Conservation (phyloP, 108 stramenopile species). For the Bacterosira constricta region DNA sequence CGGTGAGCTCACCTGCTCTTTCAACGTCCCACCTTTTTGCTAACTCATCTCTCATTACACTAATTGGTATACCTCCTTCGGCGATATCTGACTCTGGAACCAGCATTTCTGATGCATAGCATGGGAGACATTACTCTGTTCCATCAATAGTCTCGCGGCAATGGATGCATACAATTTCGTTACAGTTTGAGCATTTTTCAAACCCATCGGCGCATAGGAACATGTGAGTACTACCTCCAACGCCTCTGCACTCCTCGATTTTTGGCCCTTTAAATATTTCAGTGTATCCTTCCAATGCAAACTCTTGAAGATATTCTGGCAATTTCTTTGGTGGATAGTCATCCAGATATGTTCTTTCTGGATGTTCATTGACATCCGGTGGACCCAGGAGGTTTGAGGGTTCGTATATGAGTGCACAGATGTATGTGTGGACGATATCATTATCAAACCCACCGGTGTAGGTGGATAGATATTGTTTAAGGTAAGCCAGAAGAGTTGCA, state of each 20-base stretch:
- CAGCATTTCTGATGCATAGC: conserved; percentile 1
- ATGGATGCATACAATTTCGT: not conserved
- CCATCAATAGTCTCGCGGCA: not conserved
- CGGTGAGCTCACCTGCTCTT: not conserved
- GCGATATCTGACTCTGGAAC: not conserved
- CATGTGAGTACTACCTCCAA: not conserved
- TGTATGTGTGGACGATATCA: conserved; percentile 1
- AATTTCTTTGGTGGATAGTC: conserved; percentile 1
- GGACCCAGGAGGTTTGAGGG: too few species aligned
- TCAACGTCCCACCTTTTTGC: conserved; percentile 7
- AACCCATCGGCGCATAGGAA: not conserved
- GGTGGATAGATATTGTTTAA: conserved; percentile 7
- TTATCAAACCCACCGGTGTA: too few species aligned
- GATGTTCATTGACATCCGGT: too few species aligned
- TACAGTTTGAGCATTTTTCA: not conserved
- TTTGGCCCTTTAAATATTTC: conserved; percentile 4
- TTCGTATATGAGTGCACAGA: not conserved
- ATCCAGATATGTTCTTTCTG: not conserved
- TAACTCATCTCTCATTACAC: conserved; percentile 1
- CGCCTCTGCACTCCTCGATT: not conserved
- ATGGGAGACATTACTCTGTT: not conserved
- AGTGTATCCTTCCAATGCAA: not conserved
- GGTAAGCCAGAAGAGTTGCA: conserved; percentile 5
- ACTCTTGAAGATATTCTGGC: conserved; percentile 1
- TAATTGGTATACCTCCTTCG: not conserved